Evolutionary conservation across 2,329 filamentous ascomycete genomes (phyloP), one percentile per base, ranked within the genome.

Genomic region (Aspergillus tanneri): DNA sequence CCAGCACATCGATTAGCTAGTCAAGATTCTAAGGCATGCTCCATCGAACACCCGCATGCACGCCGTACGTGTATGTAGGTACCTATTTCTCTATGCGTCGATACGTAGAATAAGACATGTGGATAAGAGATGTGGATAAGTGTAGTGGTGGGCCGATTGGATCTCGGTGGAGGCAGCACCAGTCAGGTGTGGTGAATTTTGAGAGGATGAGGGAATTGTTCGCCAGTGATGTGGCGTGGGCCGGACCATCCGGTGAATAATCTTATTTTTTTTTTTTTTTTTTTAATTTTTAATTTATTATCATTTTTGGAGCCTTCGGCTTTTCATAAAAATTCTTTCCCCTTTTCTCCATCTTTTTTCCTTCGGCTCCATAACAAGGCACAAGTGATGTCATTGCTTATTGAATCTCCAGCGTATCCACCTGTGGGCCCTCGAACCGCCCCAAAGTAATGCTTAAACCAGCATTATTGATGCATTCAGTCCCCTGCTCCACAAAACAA

Each of bases 391-490:
- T 54, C 52, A 54, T 49, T 41, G 28, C 43, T 41, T 42, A 18
- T 30, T 40, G 38, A 16, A 32, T 19, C 43, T 52, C 32, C 34
- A 49, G 37, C 28, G n/a, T 24, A 45, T 12, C 48, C 48, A 50
- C 49, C 39, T 28, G 42, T 54, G 54, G 52, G 42, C 36, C 47
- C 18, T 12, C 23, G 58, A 55, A 57, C 58, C 54, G 49, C 52
- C 44, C 44, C 32, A 46, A 45, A 53, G 50, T 52, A 61, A 67
- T 65, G 63, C 62, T 66, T 67, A 64, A 60, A 56, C 49, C 40
- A 57, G 44, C 51, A 47, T 61, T 50, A 60, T 63, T 62, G 62
- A 66, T 62, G 64, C 61, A 61, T 64, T 37, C 62, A 57, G 55
- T 46, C 46, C 48, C 52, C 47, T 53, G 54, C 48, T 58, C 53